Evolutionary conservation across 2,329 filamentous ascomycete genomes (phyloP).

Genomic region (Pseudonectria foliicola): DNA sequence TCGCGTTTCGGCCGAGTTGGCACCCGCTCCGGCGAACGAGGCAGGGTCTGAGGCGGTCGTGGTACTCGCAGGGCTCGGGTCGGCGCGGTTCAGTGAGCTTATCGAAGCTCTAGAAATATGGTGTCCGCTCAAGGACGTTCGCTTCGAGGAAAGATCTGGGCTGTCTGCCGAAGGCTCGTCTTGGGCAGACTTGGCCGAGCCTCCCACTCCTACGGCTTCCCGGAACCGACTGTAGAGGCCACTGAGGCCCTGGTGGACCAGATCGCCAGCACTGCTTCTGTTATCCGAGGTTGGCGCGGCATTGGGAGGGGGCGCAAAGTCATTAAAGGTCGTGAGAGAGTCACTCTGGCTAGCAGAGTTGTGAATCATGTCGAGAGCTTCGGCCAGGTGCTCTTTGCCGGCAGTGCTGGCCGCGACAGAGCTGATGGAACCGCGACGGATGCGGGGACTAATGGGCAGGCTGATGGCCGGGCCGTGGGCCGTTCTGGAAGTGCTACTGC

Average conservation of each 20-base stretch:
- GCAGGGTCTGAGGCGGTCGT: conserved; percentile 27
- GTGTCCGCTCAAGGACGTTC: conserved; percentile 33
- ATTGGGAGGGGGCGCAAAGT: conserved; percentile 68
- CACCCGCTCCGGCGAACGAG: conserved; percentile 29
- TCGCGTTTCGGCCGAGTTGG: conserved; percentile 31
- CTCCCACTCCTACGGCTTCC: conserved; percentile 69
- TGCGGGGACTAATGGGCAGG: conserved; percentile 26
- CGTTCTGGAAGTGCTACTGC: conserved; percentile 24
- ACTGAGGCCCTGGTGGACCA: conserved; percentile 78
- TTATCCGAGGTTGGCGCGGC: conserved; percentile 53
- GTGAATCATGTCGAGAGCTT: conserved; percentile 81
- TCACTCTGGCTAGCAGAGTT: conserved; percentile 79
- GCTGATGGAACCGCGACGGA: conserved; percentile 32
- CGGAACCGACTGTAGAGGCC: conserved; percentile 82
- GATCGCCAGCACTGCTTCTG: conserved; percentile 63
- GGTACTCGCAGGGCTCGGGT: conserved; percentile 27
- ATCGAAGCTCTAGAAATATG: conserved; percentile 35
- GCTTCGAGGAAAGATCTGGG: conserved; percentile 33
- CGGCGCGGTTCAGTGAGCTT: conserved; percentile 34
- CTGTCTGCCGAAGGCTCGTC: conserved; percentile 22
- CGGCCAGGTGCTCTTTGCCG: conserved; percentile 68
- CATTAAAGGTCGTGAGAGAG: conserved; percentile 86
- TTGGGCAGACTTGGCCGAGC: conserved; percentile 31
- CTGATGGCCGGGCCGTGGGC: conserved; percentile 20
- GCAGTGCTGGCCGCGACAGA: conserved; percentile 32